Evolutionary conservation across 805 yeast genomes (phyloP).

Genomic region (Yamadazyma olivae): DNA sequence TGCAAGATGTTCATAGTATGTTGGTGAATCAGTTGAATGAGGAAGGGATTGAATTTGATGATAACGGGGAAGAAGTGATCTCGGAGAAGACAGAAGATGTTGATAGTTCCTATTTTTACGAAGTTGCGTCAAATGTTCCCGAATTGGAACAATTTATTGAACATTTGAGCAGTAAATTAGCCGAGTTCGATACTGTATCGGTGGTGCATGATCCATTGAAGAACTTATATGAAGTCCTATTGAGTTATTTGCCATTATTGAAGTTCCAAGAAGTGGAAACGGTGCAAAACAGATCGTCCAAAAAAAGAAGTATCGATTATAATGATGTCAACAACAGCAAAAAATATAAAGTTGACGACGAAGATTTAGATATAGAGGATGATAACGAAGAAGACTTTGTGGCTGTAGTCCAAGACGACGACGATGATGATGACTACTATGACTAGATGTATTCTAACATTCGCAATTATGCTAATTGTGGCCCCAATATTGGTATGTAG

Average conservation of each 20-base stretch:
- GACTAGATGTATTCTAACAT: too few species aligned
- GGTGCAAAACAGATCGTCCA: conserved; percentile 11
- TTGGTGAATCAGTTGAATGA: conserved; percentile 22
- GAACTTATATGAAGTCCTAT: conserved; percentile 27
- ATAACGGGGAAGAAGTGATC: conserved; percentile 25
- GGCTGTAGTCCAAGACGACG: conserved; percentile 5
- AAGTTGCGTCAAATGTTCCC: conserved; percentile 30
- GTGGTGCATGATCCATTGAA: conserved; percentile 24
- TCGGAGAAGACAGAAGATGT: background rate
- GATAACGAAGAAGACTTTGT: conserved; percentile 18
- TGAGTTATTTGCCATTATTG: conserved; percentile 25
- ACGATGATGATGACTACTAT: conserved; percentile 7
- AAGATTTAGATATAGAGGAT: conserved; percentile 16
- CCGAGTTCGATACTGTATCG: conserved; percentile 15
- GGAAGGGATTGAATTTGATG: conserved; percentile 35
- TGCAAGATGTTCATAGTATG: conserved; percentile 37
- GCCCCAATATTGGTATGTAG: too few species aligned
- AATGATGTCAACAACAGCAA: conserved; percentile 13
- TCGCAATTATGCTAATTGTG: too few species aligned
- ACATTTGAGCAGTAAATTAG: conserved; percentile 21
- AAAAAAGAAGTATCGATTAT: conserved; percentile 19
- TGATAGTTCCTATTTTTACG: conserved; percentile 24
- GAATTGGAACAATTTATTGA: conserved; percentile 27
- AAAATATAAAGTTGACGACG: conserved; percentile 9
- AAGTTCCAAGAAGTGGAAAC: conserved; percentile 19